These are phyloP conservation scores for Bruguiera sexangula DNA, from an alignment of 345 rosid species.

Conservation along the genomic window DNA sequence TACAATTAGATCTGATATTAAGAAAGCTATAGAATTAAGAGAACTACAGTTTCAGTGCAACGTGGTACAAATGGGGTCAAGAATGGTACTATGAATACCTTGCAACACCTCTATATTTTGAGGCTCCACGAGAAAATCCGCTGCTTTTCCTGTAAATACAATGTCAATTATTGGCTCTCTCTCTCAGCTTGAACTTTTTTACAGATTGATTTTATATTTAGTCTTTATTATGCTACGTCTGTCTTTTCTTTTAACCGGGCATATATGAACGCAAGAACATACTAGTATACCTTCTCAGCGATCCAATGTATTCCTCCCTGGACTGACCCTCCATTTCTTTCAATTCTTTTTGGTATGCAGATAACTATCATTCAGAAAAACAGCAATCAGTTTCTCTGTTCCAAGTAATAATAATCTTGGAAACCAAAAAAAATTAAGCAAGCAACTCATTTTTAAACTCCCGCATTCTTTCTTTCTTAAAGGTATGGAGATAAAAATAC, in stretches of 20 bases:
- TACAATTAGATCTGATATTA: too few relatives aligned
- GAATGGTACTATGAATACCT: slow-evolving; percentile 39
- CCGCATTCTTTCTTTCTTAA: neutral
- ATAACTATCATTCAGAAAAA: slow-evolving; percentile 34
- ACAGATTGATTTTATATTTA: neutral
- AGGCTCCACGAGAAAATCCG: slow-evolving; percentile 94
- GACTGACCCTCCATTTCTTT: slow-evolving; percentile 78
- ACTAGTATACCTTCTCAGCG: slow-evolving; percentile 62
- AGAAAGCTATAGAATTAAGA: neutral
- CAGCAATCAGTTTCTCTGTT: neutral
- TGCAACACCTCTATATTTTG: slow-evolving; percentile 94
- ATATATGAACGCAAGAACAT: too few relatives aligned
- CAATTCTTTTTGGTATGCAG: slow-evolving; percentile 54
- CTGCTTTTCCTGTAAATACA: slow-evolving; percentile 67
- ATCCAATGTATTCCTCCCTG: slow-evolving; percentile 83
- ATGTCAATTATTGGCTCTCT: neutral
- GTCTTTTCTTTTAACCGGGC: neutral
- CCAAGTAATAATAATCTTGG: neutral
- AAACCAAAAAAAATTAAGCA: neutral
- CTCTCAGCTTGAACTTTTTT: too few relatives aligned
- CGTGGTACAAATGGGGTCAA: neutral
- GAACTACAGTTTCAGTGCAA: neutral
- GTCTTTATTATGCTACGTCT: neutral
- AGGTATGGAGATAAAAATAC: slow-evolving; percentile 27
- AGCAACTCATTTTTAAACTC: neutral